Evolutionary conservation across 305 asterid genomes (phyloP).

Genomic region (Fraxinus platypoda): DNA sequence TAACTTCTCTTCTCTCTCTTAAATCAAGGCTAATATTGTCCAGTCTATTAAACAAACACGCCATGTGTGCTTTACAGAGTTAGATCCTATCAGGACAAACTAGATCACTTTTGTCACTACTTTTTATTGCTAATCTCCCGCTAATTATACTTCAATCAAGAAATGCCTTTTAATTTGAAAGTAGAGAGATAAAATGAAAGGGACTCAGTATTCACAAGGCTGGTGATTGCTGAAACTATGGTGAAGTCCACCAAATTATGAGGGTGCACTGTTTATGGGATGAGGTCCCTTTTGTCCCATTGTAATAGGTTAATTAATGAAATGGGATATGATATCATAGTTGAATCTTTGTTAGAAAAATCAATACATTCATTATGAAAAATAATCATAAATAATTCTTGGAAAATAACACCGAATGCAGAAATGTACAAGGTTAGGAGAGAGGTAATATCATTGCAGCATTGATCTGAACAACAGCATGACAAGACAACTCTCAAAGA

Average conservation of each 20-base stretch:
- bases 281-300: constrained; percentile 4
- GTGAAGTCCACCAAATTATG: constrained; percentile 3
- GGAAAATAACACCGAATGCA: background rate
- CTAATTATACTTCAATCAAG: constrained; percentile 26
- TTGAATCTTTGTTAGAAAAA: background rate
- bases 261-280: constrained; percentile 8
- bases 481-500: background rate
- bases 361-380: background rate
- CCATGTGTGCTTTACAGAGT: background rate
- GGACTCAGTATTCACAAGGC: constrained; percentile 6
- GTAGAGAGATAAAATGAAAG: background rate
- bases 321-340: background rate
- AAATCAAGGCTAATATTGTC: background rate
- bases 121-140: constrained; percentile 4
- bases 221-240: constrained; percentile 7
- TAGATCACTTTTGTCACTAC: background rate
- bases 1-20: background rate
- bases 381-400: background rate
- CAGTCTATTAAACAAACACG: background rate
- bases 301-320: background rate
- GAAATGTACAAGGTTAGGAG: background rate
- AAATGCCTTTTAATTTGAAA: background rate
- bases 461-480: background rate
- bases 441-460: background rate
- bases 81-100: constrained; percentile 2